phyloP scores from a whole-genome alignment of 2,329 filamentous ascomycete species.

The Paecilomyces sp. region DNA sequence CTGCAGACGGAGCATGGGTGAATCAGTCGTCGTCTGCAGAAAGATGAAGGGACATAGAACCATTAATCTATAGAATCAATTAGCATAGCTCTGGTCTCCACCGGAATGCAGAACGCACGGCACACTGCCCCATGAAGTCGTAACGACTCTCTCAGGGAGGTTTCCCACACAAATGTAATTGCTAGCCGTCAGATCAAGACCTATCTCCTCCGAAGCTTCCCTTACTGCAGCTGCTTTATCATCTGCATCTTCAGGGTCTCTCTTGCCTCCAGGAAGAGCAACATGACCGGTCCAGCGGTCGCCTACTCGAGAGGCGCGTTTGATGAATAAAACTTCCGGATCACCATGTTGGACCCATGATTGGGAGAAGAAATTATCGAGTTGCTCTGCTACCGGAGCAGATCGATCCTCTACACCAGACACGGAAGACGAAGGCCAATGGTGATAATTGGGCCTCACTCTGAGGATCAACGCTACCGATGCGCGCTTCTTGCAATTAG shows the following conservation, averaged over 20 bases:
- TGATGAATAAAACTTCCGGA: slow-evolving; percentile 65
- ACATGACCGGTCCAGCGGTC: slow-evolving; percentile 66
- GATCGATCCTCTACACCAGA: slow-evolving; percentile 12
- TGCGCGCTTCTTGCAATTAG: slow-evolving; percentile 51
- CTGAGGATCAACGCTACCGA: slow-evolving; percentile 60
- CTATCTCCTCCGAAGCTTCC: slow-evolving; percentile 61
- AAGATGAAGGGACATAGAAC: slow-evolving; percentile 64
- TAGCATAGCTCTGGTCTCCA: not conserved
- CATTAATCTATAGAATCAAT: slow-evolving; percentile 47
- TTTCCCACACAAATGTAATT: slow-evolving; percentile 50
- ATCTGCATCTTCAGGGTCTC: slow-evolving; percentile 57
- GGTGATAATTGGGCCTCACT: slow-evolving; percentile 50
- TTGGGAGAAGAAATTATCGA: slow-evolving; percentile 56
- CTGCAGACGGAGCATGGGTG: slow-evolving; percentile 55
- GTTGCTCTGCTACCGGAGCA: slow-evolving; percentile 28
- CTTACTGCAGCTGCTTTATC: slow-evolving; percentile 57
- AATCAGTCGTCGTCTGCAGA: slow-evolving; percentile 49
- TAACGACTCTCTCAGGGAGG: slow-evolving; percentile 59
- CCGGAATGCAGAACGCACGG: slow-evolving; percentile 39
- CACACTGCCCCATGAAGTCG: slow-evolving; percentile 58
- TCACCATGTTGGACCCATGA: slow-evolving; percentile 60
- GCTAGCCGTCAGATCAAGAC: slow-evolving; percentile 48
- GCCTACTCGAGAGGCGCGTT: slow-evolving; percentile 56
- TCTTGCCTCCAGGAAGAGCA: slow-evolving; percentile 60
- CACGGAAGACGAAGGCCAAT: slow-evolving; percentile 40